A percentile compares a stretch with the other conserved stretches of the same genome.
These are phyloP conservation scores for Boletus fagicola DNA, from an alignment of 768 basidiomycete genomes.

Conservation along the genomic window DNA sequence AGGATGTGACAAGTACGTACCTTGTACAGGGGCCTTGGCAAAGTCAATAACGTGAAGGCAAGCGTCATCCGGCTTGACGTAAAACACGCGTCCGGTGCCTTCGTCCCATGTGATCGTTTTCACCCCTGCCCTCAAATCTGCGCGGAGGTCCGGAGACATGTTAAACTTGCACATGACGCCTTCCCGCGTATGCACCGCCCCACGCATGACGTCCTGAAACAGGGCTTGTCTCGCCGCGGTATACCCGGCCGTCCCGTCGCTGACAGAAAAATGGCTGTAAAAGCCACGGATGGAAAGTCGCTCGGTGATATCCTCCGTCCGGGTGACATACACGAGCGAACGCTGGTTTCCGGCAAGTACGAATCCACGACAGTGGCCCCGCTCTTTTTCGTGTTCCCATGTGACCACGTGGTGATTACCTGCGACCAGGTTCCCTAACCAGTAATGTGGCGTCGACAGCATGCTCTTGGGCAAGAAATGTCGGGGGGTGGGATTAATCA, in stretches of 20 bases:
- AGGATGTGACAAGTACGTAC: conserved; percentile 17
- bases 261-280: conserved; percentile 38
- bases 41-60: conserved; percentile 51
- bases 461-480: conserved; percentile 24
- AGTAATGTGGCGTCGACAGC: conserved; percentile 29
- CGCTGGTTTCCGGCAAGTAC: conserved; percentile 35
- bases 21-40: conserved; percentile 35
- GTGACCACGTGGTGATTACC: conserved; percentile 28
- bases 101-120: conserved; percentile 66
- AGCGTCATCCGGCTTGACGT: conserved; percentile 43
- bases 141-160: conserved; percentile 16
- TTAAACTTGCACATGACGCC: conserved; percentile 28
- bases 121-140: conserved; percentile 33
- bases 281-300: conserved; percentile 29
- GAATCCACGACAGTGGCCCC: conserved; percentile 27
- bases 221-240: conserved; percentile 16
- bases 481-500: conserved; percentile 28
- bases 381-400: conserved; percentile 26
- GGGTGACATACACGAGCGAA: conserved; percentile 31
- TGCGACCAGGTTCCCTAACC: conserved; percentile 26
- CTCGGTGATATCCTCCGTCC: conserved; percentile 26
- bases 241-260: conserved; percentile 30
- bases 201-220: conserved; percentile 26
- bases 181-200: conserved; percentile 13
- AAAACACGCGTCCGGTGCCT: conserved; percentile 55